Conservation (phyloP, 2,329 filamentous ascomycete genomes). For the Aureobasidium sp. region DNA sequence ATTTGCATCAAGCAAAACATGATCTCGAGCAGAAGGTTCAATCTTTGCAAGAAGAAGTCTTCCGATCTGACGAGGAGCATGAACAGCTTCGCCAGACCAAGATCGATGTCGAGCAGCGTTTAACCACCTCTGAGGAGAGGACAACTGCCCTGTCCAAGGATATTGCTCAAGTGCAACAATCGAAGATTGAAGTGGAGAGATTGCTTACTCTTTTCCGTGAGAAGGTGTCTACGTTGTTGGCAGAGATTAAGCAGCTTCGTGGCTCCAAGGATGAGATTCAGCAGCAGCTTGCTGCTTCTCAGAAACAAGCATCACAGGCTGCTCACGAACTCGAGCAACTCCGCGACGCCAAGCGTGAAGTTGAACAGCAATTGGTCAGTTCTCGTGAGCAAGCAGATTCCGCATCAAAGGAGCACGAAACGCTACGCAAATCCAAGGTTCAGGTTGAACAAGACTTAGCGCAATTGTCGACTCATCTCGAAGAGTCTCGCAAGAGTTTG, state of each 20-base stretch:
- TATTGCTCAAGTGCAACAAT: not conserved
- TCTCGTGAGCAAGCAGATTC: not conserved
- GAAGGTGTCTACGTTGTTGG: not conserved
- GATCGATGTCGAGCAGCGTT: conserved; percentile 5
- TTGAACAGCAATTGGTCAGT: not conserved
- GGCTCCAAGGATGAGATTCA: conserved; percentile 13
- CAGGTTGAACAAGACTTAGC: not conserved
- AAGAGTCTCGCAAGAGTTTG: not conserved
- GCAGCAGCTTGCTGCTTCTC: conserved; percentile 1
- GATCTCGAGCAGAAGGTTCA: conserved; percentile 9
- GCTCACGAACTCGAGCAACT: conserved; percentile 12
- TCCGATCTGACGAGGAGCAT: not conserved
- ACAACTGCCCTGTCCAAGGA: not conserved
- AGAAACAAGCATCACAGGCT: not conserved
- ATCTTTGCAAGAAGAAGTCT: not conserved
- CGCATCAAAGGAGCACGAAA: not conserved
- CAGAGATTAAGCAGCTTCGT: conserved; percentile 12
- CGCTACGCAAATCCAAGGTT: conserved; percentile 1
- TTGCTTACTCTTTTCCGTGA: not conserved
- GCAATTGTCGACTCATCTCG: not conserved
- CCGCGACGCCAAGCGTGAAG: conserved; percentile 1
- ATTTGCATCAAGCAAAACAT: not conserved
- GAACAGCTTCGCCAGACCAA: not conserved
- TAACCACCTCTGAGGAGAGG: not conserved
- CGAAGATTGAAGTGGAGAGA: conserved; percentile 6